phyloP scores from a whole-genome alignment of 441 rosid species.

The Eruca vesicaria region DNA sequence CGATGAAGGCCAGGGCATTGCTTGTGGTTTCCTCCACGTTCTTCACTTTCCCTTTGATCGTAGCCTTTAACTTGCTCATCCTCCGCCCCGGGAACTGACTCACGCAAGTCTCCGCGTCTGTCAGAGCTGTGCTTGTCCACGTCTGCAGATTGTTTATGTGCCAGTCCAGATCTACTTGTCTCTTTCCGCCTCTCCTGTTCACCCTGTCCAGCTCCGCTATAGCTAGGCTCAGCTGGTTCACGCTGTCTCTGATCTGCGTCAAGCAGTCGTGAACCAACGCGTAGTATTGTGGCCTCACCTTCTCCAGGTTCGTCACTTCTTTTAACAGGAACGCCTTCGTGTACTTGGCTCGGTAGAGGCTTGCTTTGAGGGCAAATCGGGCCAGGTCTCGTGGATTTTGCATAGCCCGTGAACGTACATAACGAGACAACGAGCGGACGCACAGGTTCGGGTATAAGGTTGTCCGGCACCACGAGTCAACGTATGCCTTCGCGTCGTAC shows the following conservation, averaged over 20 bases:
- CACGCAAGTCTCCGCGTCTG: constrained; percentile 60
- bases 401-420: constrained; percentile 39
- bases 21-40: constrained; percentile 76
- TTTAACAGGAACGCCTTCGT: constrained; percentile 59
- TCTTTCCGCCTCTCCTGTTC: constrained; percentile 39
- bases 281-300: constrained; percentile 40
- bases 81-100: constrained; percentile 51
- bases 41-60: constrained; percentile 66
- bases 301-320: constrained; percentile 41
- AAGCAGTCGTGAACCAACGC: constrained; percentile 59
- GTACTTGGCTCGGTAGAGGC: constrained; percentile 52
- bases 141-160: constrained; percentile 64
- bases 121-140: constrained; percentile 75
- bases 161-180: constrained; percentile 43
- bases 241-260: constrained; percentile 53
- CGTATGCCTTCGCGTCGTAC: constrained; percentile 33
- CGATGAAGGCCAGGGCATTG: constrained; percentile 75
- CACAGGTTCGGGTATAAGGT: constrained; percentile 63
- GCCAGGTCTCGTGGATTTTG: constrained; percentile 57
- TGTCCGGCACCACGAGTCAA: constrained; percentile 49
- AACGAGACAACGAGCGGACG: constrained; percentile 47
- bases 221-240: constrained; percentile 57
- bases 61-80: constrained; percentile 68
- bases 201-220: constrained; percentile 39
- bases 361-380: constrained; percentile 55